A percentile compares a stretch with the other conserved stretches of the same genome.
Evolutionary conservation across 2,329 filamentous ascomycete species (phyloP).

Genomic region (Epichloe glyceriae): DNA sequence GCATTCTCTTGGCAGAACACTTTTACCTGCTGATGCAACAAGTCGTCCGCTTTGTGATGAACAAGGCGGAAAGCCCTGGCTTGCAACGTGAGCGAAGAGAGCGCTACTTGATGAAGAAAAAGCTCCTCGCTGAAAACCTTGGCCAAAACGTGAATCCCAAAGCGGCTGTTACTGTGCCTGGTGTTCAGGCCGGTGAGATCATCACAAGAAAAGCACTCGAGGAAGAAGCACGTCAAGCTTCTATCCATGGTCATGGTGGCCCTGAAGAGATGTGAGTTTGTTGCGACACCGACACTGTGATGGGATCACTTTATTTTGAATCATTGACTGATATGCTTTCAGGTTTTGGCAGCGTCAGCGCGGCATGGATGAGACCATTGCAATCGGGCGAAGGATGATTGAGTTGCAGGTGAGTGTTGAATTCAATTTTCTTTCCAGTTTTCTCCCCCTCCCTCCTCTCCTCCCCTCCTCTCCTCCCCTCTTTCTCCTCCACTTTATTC

Average conservation of each 20-base stretch:
- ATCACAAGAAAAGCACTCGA: constrained; percentile 55
- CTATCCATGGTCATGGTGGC: constrained; percentile 33
- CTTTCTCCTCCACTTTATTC: no score
- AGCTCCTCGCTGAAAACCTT: constrained; percentile 61
- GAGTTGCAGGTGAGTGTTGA: constrained; percentile 24
- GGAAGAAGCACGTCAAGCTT: constrained; percentile 44
- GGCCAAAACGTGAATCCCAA: constrained; percentile 41
- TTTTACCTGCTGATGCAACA: constrained; percentile 70
- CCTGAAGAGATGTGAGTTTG: constrained; percentile 36
- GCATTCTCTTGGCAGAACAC: constrained; percentile 79
- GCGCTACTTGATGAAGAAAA: constrained; percentile 67
- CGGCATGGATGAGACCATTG: constrained; percentile 43
- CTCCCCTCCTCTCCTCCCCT: no score
- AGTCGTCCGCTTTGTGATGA: constrained; percentile 58
- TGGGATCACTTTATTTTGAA: background rate
- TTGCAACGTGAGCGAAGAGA: constrained; percentile 75
- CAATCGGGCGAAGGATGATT: constrained; percentile 42
- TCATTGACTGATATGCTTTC: background rate
- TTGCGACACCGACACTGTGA: background rate
- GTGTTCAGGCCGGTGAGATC: constrained; percentile 40
- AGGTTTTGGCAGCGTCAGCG: constrained; percentile 52
- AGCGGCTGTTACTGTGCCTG: constrained; percentile 26
- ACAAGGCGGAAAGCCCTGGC: constrained; percentile 73
- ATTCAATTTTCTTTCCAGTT: background rate
- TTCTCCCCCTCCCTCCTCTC: background rate